Base-by-base conservation (phyloP, 1,284 basidiomycete species). In the Pascua sp. region DNA sequence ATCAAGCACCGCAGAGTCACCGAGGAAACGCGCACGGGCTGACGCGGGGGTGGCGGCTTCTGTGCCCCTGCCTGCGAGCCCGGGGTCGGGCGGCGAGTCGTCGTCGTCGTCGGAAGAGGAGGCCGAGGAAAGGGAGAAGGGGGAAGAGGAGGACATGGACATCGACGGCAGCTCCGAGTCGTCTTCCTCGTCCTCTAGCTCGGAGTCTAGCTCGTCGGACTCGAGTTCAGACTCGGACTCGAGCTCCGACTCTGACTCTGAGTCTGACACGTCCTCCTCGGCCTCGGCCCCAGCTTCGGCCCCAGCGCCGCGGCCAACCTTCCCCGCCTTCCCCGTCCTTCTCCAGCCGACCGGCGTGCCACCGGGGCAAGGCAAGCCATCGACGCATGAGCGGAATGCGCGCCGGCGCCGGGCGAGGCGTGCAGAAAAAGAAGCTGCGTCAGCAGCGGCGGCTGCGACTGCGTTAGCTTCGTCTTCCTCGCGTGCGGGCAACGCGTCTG, bases 351-450 rank as follows among this genome's bases (percentile, higher is more conserved):
- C 53, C 5, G 46, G 52, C 24, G 62, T 67, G 7, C 70, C 73
- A 0, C 76, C 76, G 9, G 72, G 73, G 9, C 62, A 71, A 47
- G 75, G 76, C 18, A 72, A 67, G 47, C n/a, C 58, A 1, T 41
- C 63, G 10, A 77, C 76, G 0, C 65, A 71, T 37, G 66, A 70
- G 36, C 68, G 76, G 1, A 77, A 77, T 55, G 55, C 49, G 10
- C 64, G 72, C 18, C 66, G 73, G 7, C 57, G 68, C 4, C 47
- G 58, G 16, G 64, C 67, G 39, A 54, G 66, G 15, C 56, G 67
- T 49, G 59, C 62, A 46, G 59, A 62, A 37, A 68, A 68, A 47
- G 48, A 57, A 2, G 61, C 51, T 3, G 55, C 37, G 12, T n/a
- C n/a, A n/a, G n/a, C n/a, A n/a, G 55, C 40, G 24, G 47, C 13